Conservation (phyloP, 768 basidiomycete species). For the Leucocoprinus leucothites region DNA sequence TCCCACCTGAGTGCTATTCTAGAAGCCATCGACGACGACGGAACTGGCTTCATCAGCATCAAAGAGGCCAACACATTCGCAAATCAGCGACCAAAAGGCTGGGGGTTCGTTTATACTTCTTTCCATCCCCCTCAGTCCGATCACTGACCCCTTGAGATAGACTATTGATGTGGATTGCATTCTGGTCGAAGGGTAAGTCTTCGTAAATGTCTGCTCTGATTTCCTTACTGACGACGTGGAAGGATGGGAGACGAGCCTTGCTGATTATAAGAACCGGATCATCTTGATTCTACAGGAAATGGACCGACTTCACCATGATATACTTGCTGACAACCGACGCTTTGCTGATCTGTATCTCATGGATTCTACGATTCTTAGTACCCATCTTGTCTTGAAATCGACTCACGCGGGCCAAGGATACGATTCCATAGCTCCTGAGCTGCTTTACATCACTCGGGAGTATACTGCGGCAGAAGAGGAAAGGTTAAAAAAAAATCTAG, state of each 20-base stretch:
- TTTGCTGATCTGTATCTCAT: constrained; percentile 15
- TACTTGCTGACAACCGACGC: constrained; percentile 15
- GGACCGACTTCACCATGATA: constrained; percentile 4
- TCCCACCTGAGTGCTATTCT: constrained; percentile 28
- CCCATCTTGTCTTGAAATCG: constrained; percentile 18
- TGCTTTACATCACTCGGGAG: constrained; percentile 7
- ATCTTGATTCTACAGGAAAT: constrained; percentile 17
- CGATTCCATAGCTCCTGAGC: constrained; percentile 6
- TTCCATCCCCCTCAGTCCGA: not conserved
- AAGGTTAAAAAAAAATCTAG: constrained; percentile 14
- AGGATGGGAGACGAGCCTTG: constrained; percentile 18
- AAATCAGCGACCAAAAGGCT: constrained; percentile 23
- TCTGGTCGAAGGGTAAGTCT: constrained; percentile 23
- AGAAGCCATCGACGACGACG: constrained; percentile 41
- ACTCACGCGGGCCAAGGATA: constrained; percentile 12
- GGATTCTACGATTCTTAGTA: not conserved
- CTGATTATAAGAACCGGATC: constrained; percentile 16
- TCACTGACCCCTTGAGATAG: constrained; percentile 1
- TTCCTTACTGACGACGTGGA: not conserved
- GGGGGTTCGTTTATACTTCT: constrained; percentile 19
- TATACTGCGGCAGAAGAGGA: constrained; percentile 13
- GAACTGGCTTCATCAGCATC: constrained; percentile 34
- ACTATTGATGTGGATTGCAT: constrained; percentile 23
- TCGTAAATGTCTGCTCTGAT: not conserved
- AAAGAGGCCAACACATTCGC: constrained; percentile 33